Evolutionary conservation across 2,329 filamentous ascomycete genomes (phyloP), one percentile per base, ranked within the genome.

Genomic region (Westerdykella ornata): DNA sequence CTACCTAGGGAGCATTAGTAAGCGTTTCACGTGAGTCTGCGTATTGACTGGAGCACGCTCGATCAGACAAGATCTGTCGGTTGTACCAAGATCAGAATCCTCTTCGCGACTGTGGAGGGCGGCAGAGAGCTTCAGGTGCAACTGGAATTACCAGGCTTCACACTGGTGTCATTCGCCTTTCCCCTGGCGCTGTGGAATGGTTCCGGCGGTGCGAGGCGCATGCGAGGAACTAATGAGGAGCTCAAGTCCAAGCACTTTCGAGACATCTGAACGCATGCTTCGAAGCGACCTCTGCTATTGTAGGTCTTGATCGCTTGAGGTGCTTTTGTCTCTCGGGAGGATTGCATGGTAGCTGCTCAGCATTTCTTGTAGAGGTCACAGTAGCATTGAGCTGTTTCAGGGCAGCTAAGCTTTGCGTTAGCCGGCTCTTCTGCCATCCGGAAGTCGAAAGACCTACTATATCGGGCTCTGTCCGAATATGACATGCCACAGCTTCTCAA

Each of bases 161-260:
- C 47, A 71, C 12, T 71, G 69, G 52, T 71, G 69, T 43, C 69
- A 71, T 38, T 68, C 66, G 2, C 69, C 71, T 42, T 26, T 68
- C 65, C 14, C 69, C 69, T 1, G 68, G 67, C 7, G 68, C 67
- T 3, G 54, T 71, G 6, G 61, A 70, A 71, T 71, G 41, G 67
- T 71, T 2, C 68, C 58, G 11, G 63, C 67, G 6, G 68, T 68
- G 4, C 8, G 22, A 16, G 53, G 64, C 38, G 68, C 71, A 68
- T 68, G 4, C 8, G 22, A 16, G 53, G 64, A 38, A 68, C 71
- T 20, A 54, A 71, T 1, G 66, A 71, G 32, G 59, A 66, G 37
- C 69, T 68, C 37, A 71, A 71, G 33, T 29, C 13, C 3, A 46
- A 55, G 30, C 32, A 54, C 29, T 59, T 55, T 31, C 20, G 43